Evolutionary conservation across 129 eudicot species (phyloP).

Genomic region (Tagetes erecta): DNA sequence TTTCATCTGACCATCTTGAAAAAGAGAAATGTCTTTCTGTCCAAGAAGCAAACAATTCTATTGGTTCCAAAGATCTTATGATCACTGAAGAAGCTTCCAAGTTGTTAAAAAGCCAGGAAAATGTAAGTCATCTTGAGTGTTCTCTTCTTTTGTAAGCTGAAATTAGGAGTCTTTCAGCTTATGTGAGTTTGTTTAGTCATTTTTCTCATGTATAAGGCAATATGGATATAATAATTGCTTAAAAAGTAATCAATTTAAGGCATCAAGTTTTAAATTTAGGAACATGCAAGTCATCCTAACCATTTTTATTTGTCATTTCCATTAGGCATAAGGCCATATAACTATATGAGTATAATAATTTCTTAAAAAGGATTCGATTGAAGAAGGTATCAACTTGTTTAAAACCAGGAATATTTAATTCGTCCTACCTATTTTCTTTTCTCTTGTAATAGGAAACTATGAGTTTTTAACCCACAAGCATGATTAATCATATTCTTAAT

Average conservation of each 20-base stretch:
- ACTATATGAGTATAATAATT: not conserved
- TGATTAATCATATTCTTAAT: not conserved
- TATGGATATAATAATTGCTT: not conserved
- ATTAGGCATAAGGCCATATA: not conserved
- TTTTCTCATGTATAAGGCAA: not conserved
- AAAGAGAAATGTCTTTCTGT: slow-evolving; percentile 24
- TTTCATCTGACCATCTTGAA: slow-evolving; percentile 34
- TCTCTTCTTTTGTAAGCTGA: slow-evolving; percentile 17
- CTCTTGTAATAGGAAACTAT: not conserved
- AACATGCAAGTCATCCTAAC: slow-evolving; percentile 45
- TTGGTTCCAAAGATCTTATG: slow-evolving; percentile 25
- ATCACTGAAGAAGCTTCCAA: slow-evolving; percentile 25
- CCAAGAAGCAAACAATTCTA: slow-evolving; percentile 31
- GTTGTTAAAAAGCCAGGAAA: slow-evolving; percentile 38
- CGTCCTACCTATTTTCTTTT: not conserved
- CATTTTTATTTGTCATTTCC: slow-evolving; percentile 1
- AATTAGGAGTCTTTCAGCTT: not conserved
- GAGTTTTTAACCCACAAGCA: not conserved
- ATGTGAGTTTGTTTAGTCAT: slow-evolving; percentile 2
- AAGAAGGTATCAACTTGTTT: slow-evolving; percentile 31
- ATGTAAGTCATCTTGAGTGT: slow-evolving; percentile 43
- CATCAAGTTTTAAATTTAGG: slow-evolving; percentile 33
- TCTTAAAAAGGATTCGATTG: not conserved
- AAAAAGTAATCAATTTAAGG: slow-evolving; percentile 17
- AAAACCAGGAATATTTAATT: slow-evolving; percentile 48